A percentile compares a stretch with the other conserved stretches of the same genome.
These are phyloP conservation scores for Choanephora cucurbitarum DNA, from an alignment of 371 early-diverging fungal species.

Conservation along the genomic window DNA sequence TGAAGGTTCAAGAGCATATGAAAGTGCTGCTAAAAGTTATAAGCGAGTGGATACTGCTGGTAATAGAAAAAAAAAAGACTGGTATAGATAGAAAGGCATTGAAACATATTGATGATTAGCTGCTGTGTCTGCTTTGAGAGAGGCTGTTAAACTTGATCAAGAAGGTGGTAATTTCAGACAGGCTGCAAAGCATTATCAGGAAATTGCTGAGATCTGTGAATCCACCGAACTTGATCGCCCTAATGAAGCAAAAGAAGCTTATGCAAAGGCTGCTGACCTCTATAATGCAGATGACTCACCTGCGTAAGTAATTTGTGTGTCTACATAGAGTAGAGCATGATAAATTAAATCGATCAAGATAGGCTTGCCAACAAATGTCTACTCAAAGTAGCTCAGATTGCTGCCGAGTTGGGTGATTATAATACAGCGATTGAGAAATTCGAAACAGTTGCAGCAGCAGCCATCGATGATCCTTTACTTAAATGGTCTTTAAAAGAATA, in stretches of 20 bases:
- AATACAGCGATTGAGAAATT: constrained; percentile 88
- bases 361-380: constrained; percentile 87
- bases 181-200: constrained; percentile 92
- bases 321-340: too few relatives aligned
- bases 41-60: constrained; percentile 85
- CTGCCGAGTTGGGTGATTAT: constrained; percentile 86
- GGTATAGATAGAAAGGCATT: too few relatives aligned
- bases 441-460: constrained; percentile 80
- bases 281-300: constrained; percentile 88
- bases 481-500: constrained; percentile 96
- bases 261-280: constrained; percentile 90
- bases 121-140: constrained; percentile 72
- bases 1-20: constrained; percentile 62
- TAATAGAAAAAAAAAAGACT: too few relatives aligned
- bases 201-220: constrained; percentile 92
- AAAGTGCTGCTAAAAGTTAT: constrained; percentile 89
- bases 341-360: constrained; percentile 5
- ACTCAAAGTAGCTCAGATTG: constrained; percentile 90
- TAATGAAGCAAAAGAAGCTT: constrained; percentile 81
- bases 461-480: constrained; percentile 86
- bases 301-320: constrained; percentile 62
- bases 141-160: constrained; percentile 79
- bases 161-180: constrained; percentile 87
- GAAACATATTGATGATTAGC: constrained; percentile 55
- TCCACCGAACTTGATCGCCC: constrained; percentile 72